Conservation (phyloP, 495 filamentous ascomycete species). For the Rhypophila decipiens region DNA sequence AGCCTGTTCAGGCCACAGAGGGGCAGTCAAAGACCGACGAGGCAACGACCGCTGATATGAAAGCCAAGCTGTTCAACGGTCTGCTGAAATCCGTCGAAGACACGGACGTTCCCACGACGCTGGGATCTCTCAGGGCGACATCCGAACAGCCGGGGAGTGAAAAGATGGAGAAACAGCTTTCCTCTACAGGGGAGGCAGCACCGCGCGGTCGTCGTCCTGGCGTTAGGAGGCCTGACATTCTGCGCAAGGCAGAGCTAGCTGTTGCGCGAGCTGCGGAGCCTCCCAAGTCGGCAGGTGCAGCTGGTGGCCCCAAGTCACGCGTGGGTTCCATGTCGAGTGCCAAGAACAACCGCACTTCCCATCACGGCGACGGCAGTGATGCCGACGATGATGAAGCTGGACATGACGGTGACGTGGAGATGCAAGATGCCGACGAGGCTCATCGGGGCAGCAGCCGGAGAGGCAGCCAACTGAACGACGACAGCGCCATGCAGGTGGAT, state of each 20-base stretch:
- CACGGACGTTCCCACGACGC: conserved; percentile 10
- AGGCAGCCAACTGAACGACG: conserved; percentile 10
- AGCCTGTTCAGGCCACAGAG: conserved; percentile 11
- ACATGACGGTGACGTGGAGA: conserved; percentile 10
- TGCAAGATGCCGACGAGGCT: conserved; percentile 23
- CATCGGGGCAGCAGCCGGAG: conserved; percentile 17
- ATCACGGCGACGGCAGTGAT: conserved; percentile 19
- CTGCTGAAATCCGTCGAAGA: conserved; percentile 37
- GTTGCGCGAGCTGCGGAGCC: conserved; percentile 37
- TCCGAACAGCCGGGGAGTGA: conserved; percentile 21
- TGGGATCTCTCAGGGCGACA: conserved; percentile 19
- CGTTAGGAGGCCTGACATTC: conserved; percentile 39
- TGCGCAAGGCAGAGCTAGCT: conserved; percentile 44
- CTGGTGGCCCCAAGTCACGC: conserved; percentile 22
- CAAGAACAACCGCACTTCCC: conserved; percentile 22
- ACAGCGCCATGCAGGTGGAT: conserved; percentile 19
- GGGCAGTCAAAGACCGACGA: conserved; percentile 4
- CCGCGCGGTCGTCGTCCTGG: conserved; percentile 30
- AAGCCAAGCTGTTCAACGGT: conserved; percentile 48
- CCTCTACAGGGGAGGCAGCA: conserved; percentile 28
- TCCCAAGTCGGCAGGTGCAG: conserved; percentile 24
- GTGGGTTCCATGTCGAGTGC: conserved; percentile 35
- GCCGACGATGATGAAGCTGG: conserved; percentile 9
- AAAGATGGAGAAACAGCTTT: conserved; percentile 32
- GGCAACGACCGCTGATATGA: conserved; percentile 6